These are phyloP conservation scores for Pythium insidiosum DNA, from an alignment of 352 stramenopile genomes.

Conservation along the genomic window DNA sequence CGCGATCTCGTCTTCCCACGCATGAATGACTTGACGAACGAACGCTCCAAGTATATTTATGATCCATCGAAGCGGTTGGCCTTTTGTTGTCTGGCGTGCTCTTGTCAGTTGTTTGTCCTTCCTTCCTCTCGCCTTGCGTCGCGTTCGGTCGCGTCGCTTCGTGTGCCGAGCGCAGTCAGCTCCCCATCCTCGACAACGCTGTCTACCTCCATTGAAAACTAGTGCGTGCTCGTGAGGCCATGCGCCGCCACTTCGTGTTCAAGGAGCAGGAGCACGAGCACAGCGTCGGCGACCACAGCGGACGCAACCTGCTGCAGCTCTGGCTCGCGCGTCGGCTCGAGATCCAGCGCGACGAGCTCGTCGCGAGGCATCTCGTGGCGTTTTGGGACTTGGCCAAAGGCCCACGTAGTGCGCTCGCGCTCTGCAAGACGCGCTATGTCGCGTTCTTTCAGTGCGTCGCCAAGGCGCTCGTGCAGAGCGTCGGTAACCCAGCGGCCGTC, in stretches of 20 bases:
- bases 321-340: conserved; percentile 42
- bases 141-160: no score
- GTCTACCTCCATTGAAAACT: no score
- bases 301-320: conserved; percentile 32
- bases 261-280: conserved; percentile 43
- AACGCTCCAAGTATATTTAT: no score
- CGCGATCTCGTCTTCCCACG: no score
- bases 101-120: no score
- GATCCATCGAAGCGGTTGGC: no score
- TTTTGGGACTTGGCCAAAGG: conserved; percentile 60
- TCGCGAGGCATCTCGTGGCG: conserved; percentile 26
- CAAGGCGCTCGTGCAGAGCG: conserved; percentile 44
- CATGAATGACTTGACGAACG: no score
- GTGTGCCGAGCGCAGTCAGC: no score
- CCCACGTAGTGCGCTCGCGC: neutral
- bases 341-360: conserved; percentile 16
- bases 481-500: conserved; percentile 25
- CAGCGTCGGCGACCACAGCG: conserved; percentile 44
- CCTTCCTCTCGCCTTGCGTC: no score
- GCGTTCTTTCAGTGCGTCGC: conserved; percentile 53
- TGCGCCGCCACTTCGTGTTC: conserved; percentile 65
- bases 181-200: no score
- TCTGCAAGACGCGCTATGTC: conserved; percentile 28
- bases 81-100: no score
- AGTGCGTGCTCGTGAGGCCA: no score